Conservation (phyloP, 2,329 filamentous ascomycete species). For the Fusarium humuli region DNA sequence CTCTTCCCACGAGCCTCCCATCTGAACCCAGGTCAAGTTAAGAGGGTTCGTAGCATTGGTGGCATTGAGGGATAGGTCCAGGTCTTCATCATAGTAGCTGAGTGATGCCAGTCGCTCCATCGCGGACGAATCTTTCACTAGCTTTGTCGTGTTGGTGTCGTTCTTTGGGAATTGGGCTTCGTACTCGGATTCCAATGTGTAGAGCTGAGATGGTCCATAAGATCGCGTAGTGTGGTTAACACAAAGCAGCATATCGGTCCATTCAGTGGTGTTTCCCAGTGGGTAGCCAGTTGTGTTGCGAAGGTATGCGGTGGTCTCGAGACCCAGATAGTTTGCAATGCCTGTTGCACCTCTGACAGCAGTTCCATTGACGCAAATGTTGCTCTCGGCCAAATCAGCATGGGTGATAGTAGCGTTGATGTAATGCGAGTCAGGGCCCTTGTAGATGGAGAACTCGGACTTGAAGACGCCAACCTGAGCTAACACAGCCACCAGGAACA, state of each 20-base stretch:
- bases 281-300: constrained; percentile 43
- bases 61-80: constrained; percentile 15
- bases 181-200: constrained; percentile 40
- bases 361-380: constrained; percentile 48
- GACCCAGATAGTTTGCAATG: constrained; percentile 47
- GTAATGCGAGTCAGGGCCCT: constrained; percentile 53
- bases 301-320: constrained; percentile 47
- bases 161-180: constrained; percentile 32
- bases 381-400: constrained; percentile 29
- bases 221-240: constrained; percentile 48
- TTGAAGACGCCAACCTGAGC: constrained; percentile 54
- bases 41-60: constrained; percentile 49
- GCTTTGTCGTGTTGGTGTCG: constrained; percentile 24
- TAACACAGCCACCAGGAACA: constrained; percentile 54
- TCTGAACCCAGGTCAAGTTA: constrained; percentile 51
- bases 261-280: constrained; percentile 40
- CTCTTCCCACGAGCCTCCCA: constrained; percentile 57
- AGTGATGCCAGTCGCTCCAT: constrained; percentile 13
- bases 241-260: constrained; percentile 49
- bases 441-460: constrained; percentile 52
- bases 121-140: not conserved
- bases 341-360: constrained; percentile 45
- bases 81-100: constrained; percentile 8
- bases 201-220: constrained; percentile 49
- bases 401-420: constrained; percentile 55